These are phyloP conservation scores for Staphylotrichum longicolle DNA, from an alignment of 495 filamentous ascomycete genomes.

Conservation along the genomic window DNA sequence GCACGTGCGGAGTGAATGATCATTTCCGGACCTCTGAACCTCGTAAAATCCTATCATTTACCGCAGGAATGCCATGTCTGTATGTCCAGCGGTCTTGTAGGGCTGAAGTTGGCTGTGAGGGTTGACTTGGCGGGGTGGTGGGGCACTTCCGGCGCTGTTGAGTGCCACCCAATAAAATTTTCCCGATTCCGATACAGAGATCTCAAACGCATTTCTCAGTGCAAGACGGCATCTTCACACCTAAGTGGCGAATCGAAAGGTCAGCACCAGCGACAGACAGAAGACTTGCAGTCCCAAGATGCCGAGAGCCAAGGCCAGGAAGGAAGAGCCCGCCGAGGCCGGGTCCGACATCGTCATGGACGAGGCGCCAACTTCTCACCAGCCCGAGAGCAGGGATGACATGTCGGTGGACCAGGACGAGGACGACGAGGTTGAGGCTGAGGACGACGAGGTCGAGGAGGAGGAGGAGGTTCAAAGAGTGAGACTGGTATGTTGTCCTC, in stretches of 20 bases:
- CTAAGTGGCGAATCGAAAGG: neutral
- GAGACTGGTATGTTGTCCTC: conserved; percentile 30
- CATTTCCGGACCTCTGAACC: too few species aligned
- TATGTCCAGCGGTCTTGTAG: too few species aligned
- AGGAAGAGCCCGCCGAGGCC: conserved; percentile 21
- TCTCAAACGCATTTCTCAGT: conserved; percentile 3
- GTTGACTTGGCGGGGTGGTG: neutral
- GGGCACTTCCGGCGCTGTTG: neutral
- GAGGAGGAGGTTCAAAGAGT: conserved; percentile 35
- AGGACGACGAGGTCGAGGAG: conserved; percentile 37
- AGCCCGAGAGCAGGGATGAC: conserved; percentile 42
- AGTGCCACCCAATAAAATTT: conserved; percentile 25
- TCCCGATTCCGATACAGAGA: conserved; percentile 11
- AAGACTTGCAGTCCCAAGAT: conserved; percentile 21
- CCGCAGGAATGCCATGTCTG: too few species aligned
- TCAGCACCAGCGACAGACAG: neutral
- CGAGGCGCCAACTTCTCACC: conserved; percentile 44
- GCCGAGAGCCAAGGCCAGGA: conserved; percentile 34
- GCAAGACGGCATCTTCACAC: conserved; percentile 14
- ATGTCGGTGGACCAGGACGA: conserved; percentile 36
- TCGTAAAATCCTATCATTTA: too few species aligned
- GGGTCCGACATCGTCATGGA: conserved; percentile 55
- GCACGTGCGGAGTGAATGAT: too few species aligned
- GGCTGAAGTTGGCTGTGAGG: too few species aligned
- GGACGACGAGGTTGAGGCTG: conserved; percentile 39